phyloP scores from a whole-genome alignment of 371 early-diverging fungal species.

The Rhizopus stolonifer region DNA sequence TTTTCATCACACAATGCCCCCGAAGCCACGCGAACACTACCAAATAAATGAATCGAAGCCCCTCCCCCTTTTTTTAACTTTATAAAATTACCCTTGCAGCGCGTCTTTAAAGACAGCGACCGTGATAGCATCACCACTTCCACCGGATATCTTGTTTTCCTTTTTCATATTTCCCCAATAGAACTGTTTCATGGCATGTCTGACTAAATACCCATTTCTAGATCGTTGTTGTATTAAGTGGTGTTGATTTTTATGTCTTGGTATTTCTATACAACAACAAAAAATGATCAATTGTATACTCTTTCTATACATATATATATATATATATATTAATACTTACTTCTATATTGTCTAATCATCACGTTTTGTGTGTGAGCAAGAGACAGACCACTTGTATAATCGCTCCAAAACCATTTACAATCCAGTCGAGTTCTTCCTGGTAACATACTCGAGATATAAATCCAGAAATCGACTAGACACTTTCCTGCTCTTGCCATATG shows the following conservation, averaged over 20 bases:
- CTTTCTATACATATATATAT: not conserved
- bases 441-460: conserved; percentile 18
- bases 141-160: conserved; percentile 27
- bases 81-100: conserved; percentile 6
- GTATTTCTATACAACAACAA: not conserved
- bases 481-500: not conserved
- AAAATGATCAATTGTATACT: not conserved
- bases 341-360: conserved; percentile 18
- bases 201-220: not conserved
- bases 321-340: conserved; percentile 2
- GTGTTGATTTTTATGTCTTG: not conserved
- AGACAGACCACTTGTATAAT: conserved; percentile 8
- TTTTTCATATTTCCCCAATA: conserved; percentile 23
- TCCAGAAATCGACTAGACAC: conserved; percentile 19
- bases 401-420: conserved; percentile 28
- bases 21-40: conserved; percentile 22
- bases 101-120: conserved; percentile 22
- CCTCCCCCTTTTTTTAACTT: too few species aligned
- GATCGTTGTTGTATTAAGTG: not conserved
- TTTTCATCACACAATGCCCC: conserved; percentile 42
- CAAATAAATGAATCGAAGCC: not conserved
- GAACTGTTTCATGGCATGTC: conserved; percentile 3
- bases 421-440: conserved; percentile 33
- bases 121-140: conserved; percentile 42
- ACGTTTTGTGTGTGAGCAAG: conserved; percentile 7